Evolutionary conservation across 2,329 filamentous ascomycete genomes (phyloP), one percentile per base, ranked within the genome.

Genomic region (Periconia macrospinosa): DNA sequence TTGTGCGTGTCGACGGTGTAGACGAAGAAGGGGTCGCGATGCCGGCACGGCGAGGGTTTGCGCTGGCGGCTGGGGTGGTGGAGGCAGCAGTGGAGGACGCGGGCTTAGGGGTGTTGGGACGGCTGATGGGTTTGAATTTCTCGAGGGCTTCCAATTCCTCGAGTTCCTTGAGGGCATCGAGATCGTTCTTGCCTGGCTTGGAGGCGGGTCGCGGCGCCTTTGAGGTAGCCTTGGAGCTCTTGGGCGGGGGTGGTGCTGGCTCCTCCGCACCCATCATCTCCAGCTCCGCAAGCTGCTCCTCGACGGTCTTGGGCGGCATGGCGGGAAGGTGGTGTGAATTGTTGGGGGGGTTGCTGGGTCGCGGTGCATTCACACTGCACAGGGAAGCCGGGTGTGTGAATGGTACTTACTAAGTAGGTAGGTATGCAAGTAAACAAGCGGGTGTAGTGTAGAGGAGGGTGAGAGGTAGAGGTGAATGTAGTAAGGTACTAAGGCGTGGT

Each of bases 91-190:
- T n/a, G 41, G 77, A 79, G 44, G 78, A 78, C 53, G 78, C 80
- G 54, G 81, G 73, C 62, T 90, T 89, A 40, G 93, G 94, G 1
- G 93, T 97, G 66, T 90, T 88, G 15, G 93, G 90, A 45, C 92
- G 86, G 47, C 72, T 75, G 23, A 59, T 86, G 86, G 57, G 79
- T 68, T 30, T 90, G 86, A 67, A 66, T 59, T 73, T 74, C 23
- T 69, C 70, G 2, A 74, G 63, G 1, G 68, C 68, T 52, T 75
- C 90, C 42, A 96, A 84, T 63, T 87, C 87, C 72, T 95, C 91
- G 56, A 97, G 84, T 65, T 97, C 92, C 57, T 92, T 92, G 40
- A 97, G 83, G 53, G 93, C 86, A 71, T 96, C 92, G 63, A 90
- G 83, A 65, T 79, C 71, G 33, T 37, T 37, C 5, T n/a, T 13